Evolutionary conservation across 352 stramenopile genomes (phyloP).

Genomic region (Detonula confervacea): DNA sequence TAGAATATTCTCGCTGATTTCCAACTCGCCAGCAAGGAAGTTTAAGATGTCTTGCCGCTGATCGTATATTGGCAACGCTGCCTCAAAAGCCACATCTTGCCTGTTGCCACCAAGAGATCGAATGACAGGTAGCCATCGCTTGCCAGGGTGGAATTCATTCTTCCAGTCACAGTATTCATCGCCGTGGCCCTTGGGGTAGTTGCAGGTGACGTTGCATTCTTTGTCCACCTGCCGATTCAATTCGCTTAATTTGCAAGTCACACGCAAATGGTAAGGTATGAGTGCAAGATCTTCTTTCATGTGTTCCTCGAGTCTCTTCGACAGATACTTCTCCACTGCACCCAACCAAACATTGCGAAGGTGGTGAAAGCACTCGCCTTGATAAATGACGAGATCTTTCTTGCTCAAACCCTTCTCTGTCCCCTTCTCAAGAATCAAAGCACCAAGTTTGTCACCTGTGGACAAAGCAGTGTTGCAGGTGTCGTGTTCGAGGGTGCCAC

Average conservation of each 20-base stretch:
- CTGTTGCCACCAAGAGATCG: not conserved
- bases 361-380: constrained; percentile 25
- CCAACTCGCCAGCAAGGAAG: not conserved
- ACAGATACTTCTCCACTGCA: constrained; percentile 9
- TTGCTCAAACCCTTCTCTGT: not conserved
- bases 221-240: not conserved
- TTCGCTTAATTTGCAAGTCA: not conserved
- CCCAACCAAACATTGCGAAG: constrained; percentile 31
- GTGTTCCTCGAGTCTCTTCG: not conserved
- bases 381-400: constrained; percentile 12
- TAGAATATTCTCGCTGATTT: constrained; percentile 4
- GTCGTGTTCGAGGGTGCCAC: not conserved
- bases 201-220: not conserved
- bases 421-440: not conserved
- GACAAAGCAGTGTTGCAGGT: constrained; percentile 1
- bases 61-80: constrained; percentile 5
- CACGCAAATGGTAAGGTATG: not conserved
- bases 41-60: not conserved
- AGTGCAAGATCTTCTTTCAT: constrained; percentile 14
- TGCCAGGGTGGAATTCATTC: too few relatives aligned
- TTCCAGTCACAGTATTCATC: not conserved
- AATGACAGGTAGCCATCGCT: too few relatives aligned
- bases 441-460: not conserved
- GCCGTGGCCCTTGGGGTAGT: not conserved
- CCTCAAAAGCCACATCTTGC: not conserved